A percentile compares a stretch with the other conserved stretches of the same genome.
Evolutionary conservation across 805 yeast species (phyloP).

Genomic region (Grigorovia humatica): DNA sequence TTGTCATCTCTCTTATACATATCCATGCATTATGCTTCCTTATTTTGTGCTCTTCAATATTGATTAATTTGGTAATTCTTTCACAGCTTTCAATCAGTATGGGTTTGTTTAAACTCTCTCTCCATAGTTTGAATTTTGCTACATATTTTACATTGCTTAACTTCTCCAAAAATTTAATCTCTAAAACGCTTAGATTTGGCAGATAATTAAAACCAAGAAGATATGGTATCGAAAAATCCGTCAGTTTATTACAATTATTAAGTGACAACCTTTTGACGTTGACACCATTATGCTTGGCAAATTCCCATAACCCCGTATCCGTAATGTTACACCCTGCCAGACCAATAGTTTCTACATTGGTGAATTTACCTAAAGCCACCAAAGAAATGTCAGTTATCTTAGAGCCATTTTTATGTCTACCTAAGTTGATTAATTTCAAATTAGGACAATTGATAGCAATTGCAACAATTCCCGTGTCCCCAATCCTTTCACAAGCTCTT

Average conservation of each 20-base stretch:
- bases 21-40: conserved; percentile 46
- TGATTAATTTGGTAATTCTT: conserved; percentile 45
- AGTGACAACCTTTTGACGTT: conserved; percentile 57
- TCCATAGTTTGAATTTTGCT: conserved; percentile 54
- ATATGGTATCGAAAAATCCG: conserved; percentile 49
- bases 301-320: conserved; percentile 72
- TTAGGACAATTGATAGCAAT: conserved; percentile 51
- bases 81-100: conserved; percentile 77
- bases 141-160: conserved; percentile 53
- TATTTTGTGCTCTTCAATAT: conserved; percentile 47
- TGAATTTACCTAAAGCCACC: conserved; percentile 44
- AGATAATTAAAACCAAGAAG: conserved; percentile 36
- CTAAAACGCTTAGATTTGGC: conserved; percentile 59
- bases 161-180: conserved; percentile 52
- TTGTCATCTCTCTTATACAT: conserved; percentile 51
- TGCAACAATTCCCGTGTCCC: conserved; percentile 67
- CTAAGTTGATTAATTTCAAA: conserved; percentile 59
- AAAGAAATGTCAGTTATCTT: conserved; percentile 63
- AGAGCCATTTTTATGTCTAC: conserved; percentile 62
- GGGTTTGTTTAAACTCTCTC: conserved; percentile 34
- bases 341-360: conserved; percentile 62
- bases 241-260: conserved; percentile 55
- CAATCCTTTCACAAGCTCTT: conserved; percentile 70
- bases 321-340: conserved; percentile 79
- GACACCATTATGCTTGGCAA: conserved; percentile 45